phyloP scores from a whole-genome alignment of 805 yeast species.

The Pichia kluyveri region DNA sequence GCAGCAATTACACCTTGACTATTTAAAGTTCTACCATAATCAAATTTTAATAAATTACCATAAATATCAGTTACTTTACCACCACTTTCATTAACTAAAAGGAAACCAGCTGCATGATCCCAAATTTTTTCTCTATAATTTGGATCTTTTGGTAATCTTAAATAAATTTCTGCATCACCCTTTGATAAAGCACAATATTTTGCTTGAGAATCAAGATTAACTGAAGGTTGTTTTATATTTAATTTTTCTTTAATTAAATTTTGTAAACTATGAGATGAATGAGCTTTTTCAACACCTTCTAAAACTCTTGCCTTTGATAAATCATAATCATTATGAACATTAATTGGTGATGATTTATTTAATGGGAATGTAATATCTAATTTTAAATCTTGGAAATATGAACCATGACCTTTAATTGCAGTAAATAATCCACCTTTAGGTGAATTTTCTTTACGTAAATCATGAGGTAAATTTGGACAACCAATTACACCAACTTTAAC shows the following conservation, averaged over 20 bases:
- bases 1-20: constrained; percentile 95
- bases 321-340: constrained; percentile 40
- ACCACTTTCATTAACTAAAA: constrained; percentile 82
- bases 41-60: constrained; percentile 70
- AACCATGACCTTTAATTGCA: constrained; percentile 60
- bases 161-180: constrained; percentile 88
- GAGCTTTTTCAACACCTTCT: constrained; percentile 94
- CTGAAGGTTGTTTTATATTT: constrained; percentile 46
- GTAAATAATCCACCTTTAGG: constrained; percentile 68
- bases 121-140: constrained; percentile 88
- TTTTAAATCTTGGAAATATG: constrained; percentile 42
- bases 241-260: constrained; percentile 57
- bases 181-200: constrained; percentile 86
- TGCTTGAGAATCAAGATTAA: constrained; percentile 91
- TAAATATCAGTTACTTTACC: constrained; percentile 82
- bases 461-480: constrained; percentile 79
- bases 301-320: constrained; percentile 55
- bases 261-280: constrained; percentile 86
- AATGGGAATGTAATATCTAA: constrained; percentile 31
- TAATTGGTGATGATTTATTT: constrained; percentile 28
- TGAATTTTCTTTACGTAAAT: constrained; percentile 27
- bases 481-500: constrained; percentile 91
- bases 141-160: constrained; percentile 74
- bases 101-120: constrained; percentile 98
- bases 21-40: constrained; percentile 69